A percentile compares a stretch with the other conserved stretches of the same genome.
phyloP scores from a whole-genome alignment of 352 stramenopile genomes.

The Phytopythium litorale region DNA sequence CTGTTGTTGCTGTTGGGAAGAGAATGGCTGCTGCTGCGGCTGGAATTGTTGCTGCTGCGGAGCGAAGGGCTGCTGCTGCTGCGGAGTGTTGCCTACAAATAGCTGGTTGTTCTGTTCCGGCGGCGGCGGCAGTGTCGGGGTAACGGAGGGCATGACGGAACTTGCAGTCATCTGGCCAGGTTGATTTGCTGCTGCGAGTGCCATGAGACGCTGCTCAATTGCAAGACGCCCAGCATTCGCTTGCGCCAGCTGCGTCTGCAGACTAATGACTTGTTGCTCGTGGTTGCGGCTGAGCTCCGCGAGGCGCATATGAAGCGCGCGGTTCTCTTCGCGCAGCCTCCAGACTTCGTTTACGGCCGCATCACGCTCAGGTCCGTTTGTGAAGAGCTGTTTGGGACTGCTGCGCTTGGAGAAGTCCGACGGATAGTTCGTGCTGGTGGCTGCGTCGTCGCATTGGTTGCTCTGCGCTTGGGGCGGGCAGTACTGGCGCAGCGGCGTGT shows the following conservation, averaged over 20 bases:
- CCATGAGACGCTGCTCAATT: not conserved
- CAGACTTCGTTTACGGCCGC: not conserved
- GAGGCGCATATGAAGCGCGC: not conserved
- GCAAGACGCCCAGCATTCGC: not conserved
- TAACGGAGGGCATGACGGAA: not conserved
- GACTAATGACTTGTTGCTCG: not conserved
- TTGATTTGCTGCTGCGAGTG: not conserved
- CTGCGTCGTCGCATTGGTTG: conserved; percentile 6
- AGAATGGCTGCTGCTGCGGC: not conserved
- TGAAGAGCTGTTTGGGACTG: not conserved
- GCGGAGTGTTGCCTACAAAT: not conserved
- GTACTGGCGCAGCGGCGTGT: not conserved
- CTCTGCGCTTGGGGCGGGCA: not conserved
- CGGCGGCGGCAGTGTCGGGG: not conserved
- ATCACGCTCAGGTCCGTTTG: not conserved
- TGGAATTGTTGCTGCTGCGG: not conserved
- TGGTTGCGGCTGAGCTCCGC: not conserved
- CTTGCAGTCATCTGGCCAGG: not conserved
- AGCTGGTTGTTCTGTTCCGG: not conserved
- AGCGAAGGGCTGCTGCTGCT: not conserved
- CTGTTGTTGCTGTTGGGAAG: not conserved
- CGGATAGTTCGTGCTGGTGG: not conserved
- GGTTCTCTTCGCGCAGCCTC: conserved; percentile 10
- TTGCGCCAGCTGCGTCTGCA: conserved; percentile 1
- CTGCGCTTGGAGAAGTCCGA: not conserved